A percentile compares a stretch with the other conserved stretches of the same genome.
Evolutionary conservation across 106 monocot genomes (phyloP).

Genomic region (Platanthera guangdongensis): DNA sequence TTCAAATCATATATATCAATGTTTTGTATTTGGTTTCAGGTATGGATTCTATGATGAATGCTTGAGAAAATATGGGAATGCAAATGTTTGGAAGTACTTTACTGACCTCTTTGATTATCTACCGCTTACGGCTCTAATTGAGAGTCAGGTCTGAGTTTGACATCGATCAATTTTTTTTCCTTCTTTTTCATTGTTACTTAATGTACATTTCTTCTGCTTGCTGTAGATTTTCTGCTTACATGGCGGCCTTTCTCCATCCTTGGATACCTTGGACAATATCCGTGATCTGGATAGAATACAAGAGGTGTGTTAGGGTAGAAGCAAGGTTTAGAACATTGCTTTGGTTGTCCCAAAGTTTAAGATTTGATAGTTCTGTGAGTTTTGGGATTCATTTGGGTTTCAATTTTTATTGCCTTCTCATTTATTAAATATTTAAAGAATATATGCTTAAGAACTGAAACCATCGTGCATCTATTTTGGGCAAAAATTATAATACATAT

Average conservation of each 20-base stretch:
- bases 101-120: conserved; percentile 90
- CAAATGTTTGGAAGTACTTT: conserved; percentile 98
- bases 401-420: too few relatives aligned
- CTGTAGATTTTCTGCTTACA: conserved; percentile 75
- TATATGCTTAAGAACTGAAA: too few relatives aligned
- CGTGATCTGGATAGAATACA: conserved; percentile 83
- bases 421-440: too few relatives aligned
- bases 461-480: too few relatives aligned
- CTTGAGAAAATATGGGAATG: conserved; percentile 94
- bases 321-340: too few relatives aligned
- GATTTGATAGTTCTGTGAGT: too few relatives aligned
- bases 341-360: too few relatives aligned
- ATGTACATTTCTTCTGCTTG: not conserved
- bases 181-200: conserved; percentile 4
- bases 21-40: conserved; percentile 20
- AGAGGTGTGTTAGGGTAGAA: conserved; percentile 32
- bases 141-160: conserved; percentile 60
- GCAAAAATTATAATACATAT: too few relatives aligned
- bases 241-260: conserved; percentile 80
- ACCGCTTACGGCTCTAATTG: conserved; percentile 86
- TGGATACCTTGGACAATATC: conserved; percentile 83
- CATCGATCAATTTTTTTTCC: not conserved
- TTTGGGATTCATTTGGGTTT: too few relatives aligned
- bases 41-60: conserved; percentile 97
- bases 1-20: not conserved